Conservation (phyloP, 169 alveolate genomes). For the Pseudocohnilembus persalinus region DNA sequence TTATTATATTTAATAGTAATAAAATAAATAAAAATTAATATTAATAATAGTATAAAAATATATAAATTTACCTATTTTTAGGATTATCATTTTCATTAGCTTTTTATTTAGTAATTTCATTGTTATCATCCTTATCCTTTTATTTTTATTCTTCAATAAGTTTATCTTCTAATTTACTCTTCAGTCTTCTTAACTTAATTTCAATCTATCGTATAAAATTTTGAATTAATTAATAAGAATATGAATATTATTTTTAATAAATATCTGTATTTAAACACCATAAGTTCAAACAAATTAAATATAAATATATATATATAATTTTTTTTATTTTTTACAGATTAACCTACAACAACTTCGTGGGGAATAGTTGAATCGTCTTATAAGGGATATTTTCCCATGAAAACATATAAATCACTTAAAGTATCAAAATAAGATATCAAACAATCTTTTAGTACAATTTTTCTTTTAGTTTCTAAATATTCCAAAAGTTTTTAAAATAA, state of each 20-base stretch:
- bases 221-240: neutral
- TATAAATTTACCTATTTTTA: neutral
- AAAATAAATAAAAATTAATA: neutral
- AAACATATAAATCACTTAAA: slow-evolving; percentile 31
- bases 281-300: neutral
- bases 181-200: slow-evolving; percentile 12
- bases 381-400: slow-evolving; percentile 41
- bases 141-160: slow-evolving; percentile 25
- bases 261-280: neutral
- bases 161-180: slow-evolving; percentile 24
- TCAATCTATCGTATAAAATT: slow-evolving; percentile 17
- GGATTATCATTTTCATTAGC: neutral
- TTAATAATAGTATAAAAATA: neutral
- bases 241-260: neutral
- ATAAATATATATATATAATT: too few species aligned
- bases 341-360: neutral
- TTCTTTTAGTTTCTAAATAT: neutral
- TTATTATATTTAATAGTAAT: neutral
- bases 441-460: slow-evolving; percentile 22
- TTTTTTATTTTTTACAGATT: neutral
- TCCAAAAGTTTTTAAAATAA: too few species aligned
- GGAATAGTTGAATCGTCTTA: slow-evolving; percentile 5
- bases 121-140: slow-evolving; percentile 22
- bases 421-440: slow-evolving; percentile 32
- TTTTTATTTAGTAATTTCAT: slow-evolving; percentile 5